Evolutionary conservation across 345 rosid species (phyloP).

Genomic region (Salix purpurea): DNA sequence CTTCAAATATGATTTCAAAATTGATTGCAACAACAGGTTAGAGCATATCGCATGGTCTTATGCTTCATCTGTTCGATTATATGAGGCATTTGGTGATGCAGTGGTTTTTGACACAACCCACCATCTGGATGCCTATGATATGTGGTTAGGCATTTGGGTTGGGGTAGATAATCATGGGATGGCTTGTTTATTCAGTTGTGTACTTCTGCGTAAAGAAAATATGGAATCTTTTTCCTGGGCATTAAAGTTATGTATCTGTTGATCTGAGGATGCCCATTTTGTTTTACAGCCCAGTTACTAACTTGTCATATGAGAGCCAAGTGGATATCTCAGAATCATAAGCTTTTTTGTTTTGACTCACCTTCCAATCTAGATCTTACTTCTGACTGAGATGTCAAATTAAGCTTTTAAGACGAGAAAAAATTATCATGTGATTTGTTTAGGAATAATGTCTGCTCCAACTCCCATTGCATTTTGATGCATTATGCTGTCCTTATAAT

Average conservation of each 20-base stretch:
- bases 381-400: not conserved
- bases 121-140: conserved; percentile 33
- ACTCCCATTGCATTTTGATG: not conserved
- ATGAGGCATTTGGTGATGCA: conserved; percentile 34
- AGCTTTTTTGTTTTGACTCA: not conserved
- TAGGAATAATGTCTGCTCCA: not conserved
- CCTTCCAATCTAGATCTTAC: not conserved
- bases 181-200: conserved; percentile 38
- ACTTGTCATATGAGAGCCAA: not conserved
- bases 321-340: not conserved
- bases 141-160: conserved; percentile 40
- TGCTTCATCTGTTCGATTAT: conserved; percentile 31
- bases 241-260: conserved; percentile 26
- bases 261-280: not conserved
- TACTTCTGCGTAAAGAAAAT: conserved; percentile 38
- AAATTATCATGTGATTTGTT: not conserved
- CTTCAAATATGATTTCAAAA: conserved; percentile 37
- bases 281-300: too few relatives aligned
- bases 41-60: conserved; percentile 46
- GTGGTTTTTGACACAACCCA: conserved; percentile 39
- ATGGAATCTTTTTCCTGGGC: conserved; percentile 39
- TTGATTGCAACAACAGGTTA: conserved; percentile 36
- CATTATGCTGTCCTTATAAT: not conserved
- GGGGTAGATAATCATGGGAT: conserved; percentile 41
- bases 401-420: not conserved